Base-by-base conservation (phyloP, 148 eudicot species). In the Rhododendron ferrugineum region DNA sequence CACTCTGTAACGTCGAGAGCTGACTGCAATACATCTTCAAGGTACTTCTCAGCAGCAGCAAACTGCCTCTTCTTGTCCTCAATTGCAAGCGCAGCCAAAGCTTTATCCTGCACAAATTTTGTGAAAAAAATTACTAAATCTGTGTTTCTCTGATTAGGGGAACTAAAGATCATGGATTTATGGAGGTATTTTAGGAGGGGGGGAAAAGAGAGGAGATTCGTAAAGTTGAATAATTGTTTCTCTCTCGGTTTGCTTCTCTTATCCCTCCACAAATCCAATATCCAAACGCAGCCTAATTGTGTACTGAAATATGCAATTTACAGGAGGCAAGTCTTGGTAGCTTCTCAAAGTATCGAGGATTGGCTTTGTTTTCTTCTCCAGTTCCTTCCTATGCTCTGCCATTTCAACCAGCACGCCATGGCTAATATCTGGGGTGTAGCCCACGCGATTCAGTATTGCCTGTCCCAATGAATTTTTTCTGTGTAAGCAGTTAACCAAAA, bases 281-380 rank as follows among this genome's bases (percentile, higher is more conserved):
- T 23, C 75, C 37, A 28, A 70, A 70, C 37, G 5, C 37, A 26
- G 34, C 73, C 37, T 70, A 11, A 47, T 64, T n/a, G 54, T 64
- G 11, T 0, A 66, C 22, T 56, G 50, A 14, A 72, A 7, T 64
- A 20, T 32, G 82, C 73, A 82, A 42, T 30, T 87, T 92, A 95
- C 98, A 30, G 98, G 99, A 75, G 98, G 99, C 90, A 97, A 86
- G 89, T 97, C 99, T 89, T 95, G 98, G 91, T 97, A 97, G 88
- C 98, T 97, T 91, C 98, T 92, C 89, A 97, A 88, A 34, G 96
- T 95, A 77, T 97, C 99, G 2, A 95, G 93, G 78, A 97, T 95
- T 46, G 98, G 99, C 86, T 93, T 95, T 54, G 98, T 95, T 87
- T 93, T 92, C 98, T 92, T 95, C 84, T 94, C 98, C 89, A 97